phyloP scores from a whole-genome alignment of 805 yeast genomes.

The Saccharomycopsis sp. region DNA sequence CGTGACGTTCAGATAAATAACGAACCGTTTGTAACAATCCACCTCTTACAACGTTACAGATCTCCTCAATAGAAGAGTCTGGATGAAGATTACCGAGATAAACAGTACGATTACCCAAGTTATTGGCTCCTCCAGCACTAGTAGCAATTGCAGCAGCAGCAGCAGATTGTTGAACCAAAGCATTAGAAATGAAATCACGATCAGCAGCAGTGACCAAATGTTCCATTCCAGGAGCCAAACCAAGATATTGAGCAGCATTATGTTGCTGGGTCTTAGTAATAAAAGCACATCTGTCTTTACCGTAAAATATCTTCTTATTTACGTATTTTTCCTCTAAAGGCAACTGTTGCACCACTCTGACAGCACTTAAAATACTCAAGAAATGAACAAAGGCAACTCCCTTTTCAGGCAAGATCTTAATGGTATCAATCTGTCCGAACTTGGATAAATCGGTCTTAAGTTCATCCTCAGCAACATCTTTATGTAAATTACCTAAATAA shows the following conservation, averaged over 20 bases:
- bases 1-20: conserved; percentile 43
- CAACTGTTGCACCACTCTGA: conserved; percentile 71
- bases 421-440: conserved; percentile 80
- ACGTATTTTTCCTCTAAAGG: conserved; percentile 63
- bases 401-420: conserved; percentile 71
- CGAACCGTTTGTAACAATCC: conserved; percentile 63
- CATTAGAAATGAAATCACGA: conserved; percentile 52
- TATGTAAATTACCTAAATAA: conserved; percentile 74
- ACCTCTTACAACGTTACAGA: conserved; percentile 71
- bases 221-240: conserved; percentile 85
- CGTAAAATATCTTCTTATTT: conserved; percentile 78
- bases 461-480: conserved; percentile 59
- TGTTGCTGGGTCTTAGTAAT: conserved; percentile 94
- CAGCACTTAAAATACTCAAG: conserved; percentile 78
- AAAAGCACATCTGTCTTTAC: conserved; percentile 92
- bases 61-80: conserved; percentile 81
- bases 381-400: conserved; percentile 90
- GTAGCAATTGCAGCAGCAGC: conserved; percentile 98
- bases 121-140: conserved; percentile 87
- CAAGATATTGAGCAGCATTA: conserved; percentile 91
- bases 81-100: conserved; percentile 87
- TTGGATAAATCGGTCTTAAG: conserved; percentile 57
- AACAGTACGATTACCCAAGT: conserved; percentile 89
- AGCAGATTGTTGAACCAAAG: conserved; percentile 86
- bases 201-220: conserved; percentile 68